Percentiles rank a stretch among this genome's conserved stretches.
Evolutionary conservation across 129 eudicot genomes (phyloP).

Genomic region (Escallonia rubra): DNA sequence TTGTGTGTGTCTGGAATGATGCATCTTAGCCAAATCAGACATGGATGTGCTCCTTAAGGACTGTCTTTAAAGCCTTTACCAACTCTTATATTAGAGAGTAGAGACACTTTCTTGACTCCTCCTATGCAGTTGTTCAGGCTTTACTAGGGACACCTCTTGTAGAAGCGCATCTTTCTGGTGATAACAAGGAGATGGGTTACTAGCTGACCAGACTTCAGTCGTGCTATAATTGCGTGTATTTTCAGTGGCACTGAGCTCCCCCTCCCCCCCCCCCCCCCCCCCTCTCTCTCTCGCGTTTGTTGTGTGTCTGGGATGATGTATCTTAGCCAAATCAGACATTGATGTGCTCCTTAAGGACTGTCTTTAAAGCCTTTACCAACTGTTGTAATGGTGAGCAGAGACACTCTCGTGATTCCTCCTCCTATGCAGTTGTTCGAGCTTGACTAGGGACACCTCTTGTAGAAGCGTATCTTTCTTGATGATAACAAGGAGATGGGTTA

Average conservation of each 20-base stretch:
- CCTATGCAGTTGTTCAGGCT: slow-evolving; percentile 20
- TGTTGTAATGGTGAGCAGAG: slow-evolving; percentile 10
- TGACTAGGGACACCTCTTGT: slow-evolving; percentile 26
- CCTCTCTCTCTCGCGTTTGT: no score
- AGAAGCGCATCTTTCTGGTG: slow-evolving; percentile 52
- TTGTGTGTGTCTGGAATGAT: slow-evolving; percentile 46
- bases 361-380: slow-evolving; percentile 15
- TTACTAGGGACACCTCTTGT: slow-evolving; percentile 27
- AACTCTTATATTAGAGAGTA: slow-evolving; percentile 7
- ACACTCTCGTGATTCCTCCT: neutral
- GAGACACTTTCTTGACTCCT: slow-evolving; percentile 4
- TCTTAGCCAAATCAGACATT: slow-evolving; percentile 72
- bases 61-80: slow-evolving; percentile 15
- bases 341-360: slow-evolving; percentile 53
- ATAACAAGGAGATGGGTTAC: slow-evolving; percentile 49
- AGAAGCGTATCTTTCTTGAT: slow-evolving; percentile 52
- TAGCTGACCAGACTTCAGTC: slow-evolving; percentile 52
- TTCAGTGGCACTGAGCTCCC: no score
- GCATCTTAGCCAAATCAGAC: slow-evolving; percentile 77
- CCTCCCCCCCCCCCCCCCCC: no score
- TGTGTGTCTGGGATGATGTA: slow-evolving; percentile 54
- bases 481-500: slow-evolving; percentile 53
- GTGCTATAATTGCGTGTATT: neutral
- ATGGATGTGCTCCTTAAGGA: slow-evolving; percentile 53
- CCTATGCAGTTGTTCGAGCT: slow-evolving; percentile 13